Evolutionary conservation across 2,329 filamentous ascomycete species (phyloP), one percentile per base, ranked within the genome.

Genomic region (Zymoseptoria ardabiliae): DNA sequence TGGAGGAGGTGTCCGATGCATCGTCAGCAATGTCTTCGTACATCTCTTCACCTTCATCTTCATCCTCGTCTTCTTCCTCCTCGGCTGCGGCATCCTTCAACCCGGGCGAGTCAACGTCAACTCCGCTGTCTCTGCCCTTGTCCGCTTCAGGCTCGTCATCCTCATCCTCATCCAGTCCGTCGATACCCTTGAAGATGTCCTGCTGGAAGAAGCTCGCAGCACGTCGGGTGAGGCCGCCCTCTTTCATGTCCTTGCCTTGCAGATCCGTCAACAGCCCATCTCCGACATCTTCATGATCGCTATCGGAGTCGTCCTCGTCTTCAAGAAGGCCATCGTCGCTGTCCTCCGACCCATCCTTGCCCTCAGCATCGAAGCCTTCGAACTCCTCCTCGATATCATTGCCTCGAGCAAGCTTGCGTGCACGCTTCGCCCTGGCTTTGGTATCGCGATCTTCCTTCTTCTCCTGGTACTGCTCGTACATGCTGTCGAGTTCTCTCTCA

Each of bases 131-230:
- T 35, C 77, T 72, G 19, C 74, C 75, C 21, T 76, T 76, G n/a
- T 76, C 72, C 3, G 69, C 75, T 41, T 76, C 73, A 13, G 60
- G 53, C 19, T 69, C 66, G 4, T 65, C 68, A 11, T 71, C 72
- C 3, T 75, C 74, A 3, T 77, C 76, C 9, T 76, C 75, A 2
- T 87, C 77, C 20, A 88, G 74, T 0, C 84, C 89, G 21, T 85
- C 84, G 57, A 97, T 85, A 48, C 86, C 90, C 66, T 92, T 86
- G 79, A 99, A 99, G 49, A 99, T 88, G 66, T 97, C 92, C 72
- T 97, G 93, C 68, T 89, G 88, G 73, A 99, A 99, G 77, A 99
- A 99, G 61, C 88, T 83, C 9, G 87, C 84, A 8, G 94, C 94
- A 63, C 91, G 85, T 73, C 87, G 92, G 2, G 91, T 96, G n/a